Conservation (phyloP, 345 rosid genomes). For the Crucihimalaya himalaica region DNA sequence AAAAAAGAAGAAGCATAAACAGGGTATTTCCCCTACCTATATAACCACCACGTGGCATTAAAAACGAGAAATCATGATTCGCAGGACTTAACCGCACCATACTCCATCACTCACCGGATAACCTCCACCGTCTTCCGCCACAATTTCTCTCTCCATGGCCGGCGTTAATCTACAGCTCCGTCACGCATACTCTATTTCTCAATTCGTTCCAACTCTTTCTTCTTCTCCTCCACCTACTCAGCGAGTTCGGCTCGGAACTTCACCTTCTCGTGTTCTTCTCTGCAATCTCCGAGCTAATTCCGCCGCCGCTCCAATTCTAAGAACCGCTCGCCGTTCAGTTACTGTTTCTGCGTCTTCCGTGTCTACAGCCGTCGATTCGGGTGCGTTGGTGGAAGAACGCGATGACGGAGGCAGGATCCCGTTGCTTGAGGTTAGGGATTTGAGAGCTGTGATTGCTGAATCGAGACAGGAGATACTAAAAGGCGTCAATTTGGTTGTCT, state of each 20-base stretch:
- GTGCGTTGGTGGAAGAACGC: constrained; percentile 32
- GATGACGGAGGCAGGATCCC: constrained; percentile 46
- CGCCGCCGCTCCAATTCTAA: constrained; percentile 9
- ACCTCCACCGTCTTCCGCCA: constrained; percentile 39
- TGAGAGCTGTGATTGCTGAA: constrained; percentile 78
- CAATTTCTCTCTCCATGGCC: constrained; percentile 33
- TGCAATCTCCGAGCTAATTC: constrained; percentile 35
- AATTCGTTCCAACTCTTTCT: constrained; percentile 22
- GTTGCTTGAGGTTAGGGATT: constrained; percentile 75
- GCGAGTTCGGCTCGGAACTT: constrained; percentile 19
- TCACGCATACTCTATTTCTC: constrained; percentile 24
- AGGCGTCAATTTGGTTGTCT: constrained; percentile 71
- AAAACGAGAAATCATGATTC: constrained; percentile 27
- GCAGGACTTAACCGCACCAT: constrained; percentile 13
- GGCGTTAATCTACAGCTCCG: constrained; percentile 39
- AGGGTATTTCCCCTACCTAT: too few relatives aligned
- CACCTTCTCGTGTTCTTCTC: constrained; percentile 29
- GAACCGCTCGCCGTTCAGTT: constrained; percentile 23
- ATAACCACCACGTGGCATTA: constrained; percentile 16
- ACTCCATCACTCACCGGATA: constrained; percentile 35
- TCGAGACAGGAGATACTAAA: constrained; percentile 83
- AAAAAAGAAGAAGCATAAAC: too few relatives aligned
- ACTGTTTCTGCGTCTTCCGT: constrained; percentile 11
- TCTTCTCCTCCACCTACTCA: constrained; percentile 29
- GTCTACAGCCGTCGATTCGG: constrained; percentile 37